Evolutionary conservation across 2,329 filamentous ascomycete genomes (phyloP).

Genomic region (Oidium heveae): DNA sequence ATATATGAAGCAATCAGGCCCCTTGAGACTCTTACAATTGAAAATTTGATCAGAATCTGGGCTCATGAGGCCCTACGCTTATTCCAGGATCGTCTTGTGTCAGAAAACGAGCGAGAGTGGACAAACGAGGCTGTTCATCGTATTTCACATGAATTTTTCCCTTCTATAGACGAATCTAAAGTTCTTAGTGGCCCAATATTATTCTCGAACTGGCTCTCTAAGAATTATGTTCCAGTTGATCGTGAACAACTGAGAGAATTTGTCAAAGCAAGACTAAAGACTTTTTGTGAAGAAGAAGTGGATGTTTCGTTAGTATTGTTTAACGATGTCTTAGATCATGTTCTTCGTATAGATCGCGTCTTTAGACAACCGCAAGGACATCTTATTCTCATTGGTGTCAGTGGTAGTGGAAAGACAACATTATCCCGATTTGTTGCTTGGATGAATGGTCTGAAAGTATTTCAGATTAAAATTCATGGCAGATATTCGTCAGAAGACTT

Average conservation of each 20-base stretch:
- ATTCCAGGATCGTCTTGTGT: conserved; percentile 92
- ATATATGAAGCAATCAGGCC: conserved; percentile 92
- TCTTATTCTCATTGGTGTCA: conserved; percentile 94
- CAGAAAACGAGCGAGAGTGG: conserved; percentile 84
- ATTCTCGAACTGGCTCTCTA: conserved; percentile 98
- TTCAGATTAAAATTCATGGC: conserved; percentile 98
- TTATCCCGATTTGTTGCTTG: conserved; percentile 93
- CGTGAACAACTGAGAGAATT: conserved; percentile 89
- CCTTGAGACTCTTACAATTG: conserved; percentile 63
- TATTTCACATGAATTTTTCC: conserved; percentile 79
- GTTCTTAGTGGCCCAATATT: conserved; percentile 82
- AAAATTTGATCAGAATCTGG: conserved; percentile 91
- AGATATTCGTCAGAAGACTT: conserved; percentile 98
- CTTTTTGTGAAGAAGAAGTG: conserved; percentile 98
- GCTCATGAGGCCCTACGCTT: conserved; percentile 87
- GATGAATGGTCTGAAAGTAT: conserved; percentile 98
- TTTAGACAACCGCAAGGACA: conserved; percentile 97
- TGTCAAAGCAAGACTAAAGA: conserved; percentile 87
- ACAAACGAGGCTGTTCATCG: conserved; percentile 69
- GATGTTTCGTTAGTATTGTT: conserved; percentile 97
- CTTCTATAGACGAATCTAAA: conserved; percentile 74
- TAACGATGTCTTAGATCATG: conserved; percentile 95
- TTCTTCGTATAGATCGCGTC: conserved; percentile 90
- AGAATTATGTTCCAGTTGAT: conserved; percentile 93
- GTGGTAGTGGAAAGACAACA: conserved; percentile 94